A percentile compares a stretch with the other conserved stretches of the same genome.
Evolutionary conservation across 768 basidiomycete species (phyloP).

Genomic region (Harrya chromipes): DNA sequence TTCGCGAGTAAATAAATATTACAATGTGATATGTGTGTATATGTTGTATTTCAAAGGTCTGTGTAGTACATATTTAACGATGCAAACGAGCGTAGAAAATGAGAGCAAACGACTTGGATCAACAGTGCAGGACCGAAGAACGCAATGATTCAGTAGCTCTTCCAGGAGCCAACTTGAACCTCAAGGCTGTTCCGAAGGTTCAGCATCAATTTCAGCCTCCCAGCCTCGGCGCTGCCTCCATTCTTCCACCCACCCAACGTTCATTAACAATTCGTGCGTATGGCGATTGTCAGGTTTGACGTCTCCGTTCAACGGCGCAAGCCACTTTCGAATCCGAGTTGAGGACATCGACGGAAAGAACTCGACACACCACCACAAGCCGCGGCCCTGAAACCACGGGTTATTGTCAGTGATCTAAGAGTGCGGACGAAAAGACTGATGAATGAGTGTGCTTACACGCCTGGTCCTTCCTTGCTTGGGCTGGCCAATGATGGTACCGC

Average conservation of each 20-base stretch:
- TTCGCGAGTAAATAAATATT: too few relatives aligned
- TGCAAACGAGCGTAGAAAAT: slow-evolving; percentile 1
- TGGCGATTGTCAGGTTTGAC: slow-evolving; percentile 56
- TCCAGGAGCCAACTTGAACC: background rate
- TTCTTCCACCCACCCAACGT: slow-evolving; percentile 44
- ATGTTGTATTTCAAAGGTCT: background rate
- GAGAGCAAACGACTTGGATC: background rate
- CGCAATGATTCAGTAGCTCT: too few relatives aligned
- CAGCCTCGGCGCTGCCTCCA: background rate
- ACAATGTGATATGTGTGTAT: too few relatives aligned
- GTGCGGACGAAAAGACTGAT: too few relatives aligned
- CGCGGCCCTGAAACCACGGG: slow-evolving; percentile 38
- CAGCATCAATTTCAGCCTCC: too few relatives aligned
- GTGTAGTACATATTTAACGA: background rate
- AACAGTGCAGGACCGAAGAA: too few relatives aligned
- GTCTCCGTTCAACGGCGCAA: slow-evolving; percentile 63
- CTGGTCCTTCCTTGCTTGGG: slow-evolving; percentile 45
- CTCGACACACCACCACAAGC: slow-evolving; percentile 53
- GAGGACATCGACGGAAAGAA: slow-evolving; percentile 33
- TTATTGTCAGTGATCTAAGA: background rate
- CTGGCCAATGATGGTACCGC: slow-evolving; percentile 46
- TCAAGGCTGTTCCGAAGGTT: background rate
- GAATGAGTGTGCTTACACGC: slow-evolving; percentile 36
- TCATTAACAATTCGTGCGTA: slow-evolving; percentile 45
- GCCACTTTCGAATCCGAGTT: slow-evolving; percentile 49